Evolutionary conservation across 78 protist genomes (phyloP), one percentile per base, ranked within the genome.

Genomic region (Dictyostelium purpureum): DNA sequence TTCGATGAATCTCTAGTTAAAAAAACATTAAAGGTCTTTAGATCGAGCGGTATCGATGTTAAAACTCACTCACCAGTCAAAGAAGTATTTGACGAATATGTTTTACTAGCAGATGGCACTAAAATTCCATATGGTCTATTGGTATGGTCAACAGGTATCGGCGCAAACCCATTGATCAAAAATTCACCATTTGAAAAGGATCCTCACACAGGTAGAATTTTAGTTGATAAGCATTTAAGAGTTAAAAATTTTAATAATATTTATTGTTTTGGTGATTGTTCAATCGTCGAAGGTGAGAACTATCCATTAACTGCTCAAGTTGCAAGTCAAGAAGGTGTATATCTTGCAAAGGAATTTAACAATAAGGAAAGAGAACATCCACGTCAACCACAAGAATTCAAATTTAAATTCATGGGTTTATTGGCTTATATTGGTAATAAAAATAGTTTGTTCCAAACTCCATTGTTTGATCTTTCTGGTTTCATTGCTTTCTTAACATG

Each of bases 221-320:
- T 38, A 4, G 82, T 76, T 7, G 95, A 92, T 85, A 28, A 85
- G 16, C 33, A 56, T 24, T 70, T 88, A 2, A 26, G 31, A 7
- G 54, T 88, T 40, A 67, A 83, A 66, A 59, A 59, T n/a, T n/a
- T n/a, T n/a, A n/a, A n/a, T n/a, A 40, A 67, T 82, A 71, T 93
- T 1, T 96, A 37, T 52, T 79, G 96, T 1, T 28, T 94, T 56
- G 97, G 97, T 57, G 97, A 96, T 74, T 94, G 96, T 49, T 82
- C 96, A 6, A 59, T 21, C 24, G 47, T 79, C 21, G 77, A 80
- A 12, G 14, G n/a, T 24, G 33, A 65, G 19, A 24, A 21, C 7
- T 56, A 88, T 10, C 96, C 97, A 35, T 45, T 95, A 7, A 93
- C 96, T 9, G 97, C 97, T 10, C 95, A 87, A 35, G 96, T 75